Base-by-base conservation (phyloP, 1,139 yeast genomes). In the Sugiyamaella pinicola region DNA sequence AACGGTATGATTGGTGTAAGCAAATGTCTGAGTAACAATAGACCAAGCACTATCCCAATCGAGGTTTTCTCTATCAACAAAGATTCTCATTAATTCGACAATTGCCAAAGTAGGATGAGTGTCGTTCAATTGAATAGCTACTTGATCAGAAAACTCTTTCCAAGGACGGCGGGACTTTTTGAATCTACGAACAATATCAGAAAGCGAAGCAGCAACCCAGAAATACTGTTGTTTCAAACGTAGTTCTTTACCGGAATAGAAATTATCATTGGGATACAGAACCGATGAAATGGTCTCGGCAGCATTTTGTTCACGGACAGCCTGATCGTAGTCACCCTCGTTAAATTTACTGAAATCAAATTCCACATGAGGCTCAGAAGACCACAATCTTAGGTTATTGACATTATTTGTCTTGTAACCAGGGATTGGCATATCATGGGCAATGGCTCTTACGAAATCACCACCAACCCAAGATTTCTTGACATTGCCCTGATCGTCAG, bases 181-280 rank as follows among this genome's bases (percentile, higher is more conserved):
- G 75, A 87, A 90, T 66, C 98, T 82, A 69, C 97, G 85, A 47
- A 90, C 83, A 64, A 91, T 90, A 69, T 91, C 98, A 64, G 87
- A 90, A 60, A 91, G 78, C 8, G 96, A 87, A 44, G 97, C 97
- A 49, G 96, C 85, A 52, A 91, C 96, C 98, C 98, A 91, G 72
- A 91, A 91, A 73, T 88, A 91, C 72, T 91, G 97, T 74, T 91
- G 97, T 72, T 90, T 91, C 70, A 91, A 81, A 70, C 98, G 83
- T 66, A 91, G 78, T 67, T 88, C 96, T 72, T 91, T 91, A 63
- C 98, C 98, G 59, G 83, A 80, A 66, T 87, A 86, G 69, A 90
- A 90, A 70, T 90, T 90, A 69, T 90, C 96, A 70, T 90, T 90
- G 56, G 96, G 96, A 71, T 90, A 90, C 66, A 89, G 76, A 12